Evolutionary conservation across 208 protist species (phyloP), one percentile per base, ranked within the genome.

Genomic region (Zelonia costaricensis): DNA sequence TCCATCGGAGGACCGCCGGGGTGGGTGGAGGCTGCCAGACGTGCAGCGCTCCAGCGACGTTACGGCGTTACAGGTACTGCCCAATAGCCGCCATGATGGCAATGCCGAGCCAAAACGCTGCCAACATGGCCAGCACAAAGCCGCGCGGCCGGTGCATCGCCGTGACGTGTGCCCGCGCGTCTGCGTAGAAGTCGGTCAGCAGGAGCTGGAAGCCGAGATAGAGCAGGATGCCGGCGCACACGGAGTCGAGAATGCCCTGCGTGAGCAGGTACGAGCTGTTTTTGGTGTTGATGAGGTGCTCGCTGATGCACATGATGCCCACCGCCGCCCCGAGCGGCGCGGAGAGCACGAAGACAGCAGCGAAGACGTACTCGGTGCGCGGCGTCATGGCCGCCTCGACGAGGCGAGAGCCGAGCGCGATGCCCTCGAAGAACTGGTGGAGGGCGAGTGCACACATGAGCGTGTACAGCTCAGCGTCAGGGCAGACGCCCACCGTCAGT

Each of bases 341-440:
- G 20, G 79, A 84, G n/a, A 84, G 30, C 4, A 73, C 62, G 55
- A 86, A 90, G 4, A 84, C 42, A 10, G 67, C 51, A 15, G 71
- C 69, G 15, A 84, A 69, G 2, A 75, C 7, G 39, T 78, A 44
- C 62, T 86, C 83, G 10, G 66, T 35, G 13, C 51, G 39, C 5
- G 48, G 43, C 2, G 54, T 43, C 43, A 91, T 60, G n/a, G 64
- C 51, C 5, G 84, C 68, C 7, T 88, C 78, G 10, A 73, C 81
- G 20, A 91, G 56, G 1, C 78, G 66, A 18, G 81, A 70, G 42
- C 80, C 81, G 13, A 91, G 67, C 6, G 81, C 81, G 16, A 88
- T 52, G 20, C 84, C 84, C 31, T 88, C 84, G 40, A 88, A 91
- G 44, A 88, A 67, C 58, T 91, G 84, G 43, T 91, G 84, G n/a